These are phyloP conservation scores for Torrubiellomyces zombiae DNA, from an alignment of 2,329 filamentous ascomycete genomes.

Conservation along the genomic window DNA sequence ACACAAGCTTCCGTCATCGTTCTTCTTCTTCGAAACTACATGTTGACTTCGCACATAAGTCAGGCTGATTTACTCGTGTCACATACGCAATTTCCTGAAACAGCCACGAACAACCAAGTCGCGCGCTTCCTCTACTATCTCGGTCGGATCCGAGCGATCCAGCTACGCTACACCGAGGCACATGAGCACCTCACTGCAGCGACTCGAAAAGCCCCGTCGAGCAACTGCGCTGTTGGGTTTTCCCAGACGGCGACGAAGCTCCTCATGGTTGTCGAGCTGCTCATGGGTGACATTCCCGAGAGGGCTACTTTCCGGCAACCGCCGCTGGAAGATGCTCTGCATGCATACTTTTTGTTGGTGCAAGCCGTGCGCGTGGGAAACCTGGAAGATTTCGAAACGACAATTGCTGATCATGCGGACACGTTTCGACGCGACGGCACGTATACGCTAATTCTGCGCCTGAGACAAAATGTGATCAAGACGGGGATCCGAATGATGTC, in stretches of 20 bases:
- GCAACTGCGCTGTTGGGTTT: conserved; percentile 78
- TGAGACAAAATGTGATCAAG: conserved; percentile 98
- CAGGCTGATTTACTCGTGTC: conserved; percentile 92
- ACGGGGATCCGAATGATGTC: conserved; percentile 99
- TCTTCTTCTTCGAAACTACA: conserved; percentile 84
- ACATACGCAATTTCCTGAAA: conserved; percentile 86
- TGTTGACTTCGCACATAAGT: conserved; percentile 87
- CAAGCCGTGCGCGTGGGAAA: conserved; percentile 95
- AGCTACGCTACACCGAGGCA: conserved; percentile 91
- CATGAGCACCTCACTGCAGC: conserved; percentile 88
- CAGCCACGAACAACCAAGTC: conserved; percentile 94
- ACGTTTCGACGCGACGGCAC: conserved; percentile 88
- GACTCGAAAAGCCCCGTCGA: conserved; percentile 86
- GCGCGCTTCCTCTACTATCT: conserved; percentile 96
- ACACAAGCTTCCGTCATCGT: conserved; percentile 96
- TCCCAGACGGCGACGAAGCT: conserved; percentile 93
- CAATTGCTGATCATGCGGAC: conserved; percentile 64
- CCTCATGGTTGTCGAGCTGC: conserved; percentile 84
- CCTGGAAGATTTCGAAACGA: conserved; percentile 78
- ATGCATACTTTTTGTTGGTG: conserved; percentile 86
- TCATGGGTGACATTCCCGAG: conserved; percentile 98
- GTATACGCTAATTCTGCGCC: conserved; percentile 83
- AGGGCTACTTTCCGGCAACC: conserved; percentile 85
- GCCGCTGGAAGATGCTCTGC: conserved; percentile 68
- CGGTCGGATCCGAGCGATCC: conserved; percentile 87